These are phyloP conservation scores for Clohesyomyces aquaticus DNA, from an alignment of 495 filamentous ascomycete genomes.

Conservation along the genomic window DNA sequence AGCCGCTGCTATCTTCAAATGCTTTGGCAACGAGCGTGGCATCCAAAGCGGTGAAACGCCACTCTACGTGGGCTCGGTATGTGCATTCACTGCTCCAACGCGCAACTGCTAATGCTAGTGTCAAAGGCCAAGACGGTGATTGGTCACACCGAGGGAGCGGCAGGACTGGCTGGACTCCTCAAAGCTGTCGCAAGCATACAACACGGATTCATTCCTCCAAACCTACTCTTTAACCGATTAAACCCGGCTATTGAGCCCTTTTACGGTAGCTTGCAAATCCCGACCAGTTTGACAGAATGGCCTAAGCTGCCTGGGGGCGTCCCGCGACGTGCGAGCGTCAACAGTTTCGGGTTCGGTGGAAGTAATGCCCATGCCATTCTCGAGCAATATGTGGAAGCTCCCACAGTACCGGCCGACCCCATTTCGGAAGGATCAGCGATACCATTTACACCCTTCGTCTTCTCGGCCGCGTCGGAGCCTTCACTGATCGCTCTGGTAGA, in stretches of 20 bases:
- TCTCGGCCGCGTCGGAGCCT: constrained; percentile 53
- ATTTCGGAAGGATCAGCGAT: constrained; percentile 30
- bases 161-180: constrained; percentile 43
- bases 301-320: constrained; percentile 6
- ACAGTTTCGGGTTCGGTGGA: constrained; percentile 34
- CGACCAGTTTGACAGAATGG: constrained; percentile 18
- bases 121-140: constrained; percentile 47
- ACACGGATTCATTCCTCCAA: constrained; percentile 34
- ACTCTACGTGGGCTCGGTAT: constrained; percentile 38
- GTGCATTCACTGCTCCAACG: no score
- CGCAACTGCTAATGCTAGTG: no score
- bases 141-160: constrained; percentile 46
- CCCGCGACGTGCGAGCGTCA: constrained; percentile 24
- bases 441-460: constrained; percentile 31
- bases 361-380: constrained; percentile 34
- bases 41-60: constrained; percentile 45
- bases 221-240: constrained; percentile 16
- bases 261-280: constrained; percentile 20
- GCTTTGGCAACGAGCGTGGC: constrained; percentile 46
- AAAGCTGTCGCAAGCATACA: constrained; percentile 40
- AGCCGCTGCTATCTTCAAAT: constrained; percentile 32
- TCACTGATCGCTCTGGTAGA: neutral
- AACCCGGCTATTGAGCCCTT: constrained; percentile 33
- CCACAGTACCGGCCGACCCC: constrained; percentile 47
- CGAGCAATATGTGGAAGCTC: constrained; percentile 27